Conservation (phyloP, 768 basidiomycete genomes). For the Boletus reticuloceps region DNA sequence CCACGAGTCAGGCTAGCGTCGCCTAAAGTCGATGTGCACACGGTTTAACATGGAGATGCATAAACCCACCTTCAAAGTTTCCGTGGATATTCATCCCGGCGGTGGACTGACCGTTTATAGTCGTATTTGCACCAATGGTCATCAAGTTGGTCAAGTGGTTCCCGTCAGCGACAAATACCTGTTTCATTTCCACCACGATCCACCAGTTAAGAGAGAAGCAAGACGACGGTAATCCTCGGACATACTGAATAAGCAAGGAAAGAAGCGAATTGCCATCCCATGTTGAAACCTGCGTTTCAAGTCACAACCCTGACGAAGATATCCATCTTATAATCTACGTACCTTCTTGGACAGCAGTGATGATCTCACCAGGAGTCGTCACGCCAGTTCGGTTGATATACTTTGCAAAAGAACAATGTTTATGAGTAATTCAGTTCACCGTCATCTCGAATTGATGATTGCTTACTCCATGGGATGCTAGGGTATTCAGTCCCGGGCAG, state of each 20-base stretch:
- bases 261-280: conserved; percentile 14
- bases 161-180: conserved; percentile 19
- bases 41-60: too few relatives aligned
- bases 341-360: conserved; percentile 21
- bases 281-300: conserved; percentile 16
- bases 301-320: background rate
- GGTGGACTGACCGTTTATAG: background rate
- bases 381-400: conserved; percentile 17
- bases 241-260: conserved; percentile 18
- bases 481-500: conserved; percentile 21
- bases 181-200: background rate
- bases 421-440: background rate
- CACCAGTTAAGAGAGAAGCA: background rate
- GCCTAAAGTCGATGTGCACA: conserved; percentile 4
- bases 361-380: conserved; percentile 19
- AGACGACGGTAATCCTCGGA: background rate
- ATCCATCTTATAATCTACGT: background rate
- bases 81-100: conserved; percentile 19
- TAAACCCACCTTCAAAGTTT: conserved; percentile 16
- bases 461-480: conserved; percentile 22
- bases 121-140: conserved; percentile 22
- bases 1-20: conserved; percentile 20
- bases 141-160: conserved; percentile 26
- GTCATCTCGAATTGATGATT: background rate
- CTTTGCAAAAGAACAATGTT: background rate